phyloP scores from a whole-genome alignment of 768 basidiomycete genomes.

The Termitomyces titanicus region DNA sequence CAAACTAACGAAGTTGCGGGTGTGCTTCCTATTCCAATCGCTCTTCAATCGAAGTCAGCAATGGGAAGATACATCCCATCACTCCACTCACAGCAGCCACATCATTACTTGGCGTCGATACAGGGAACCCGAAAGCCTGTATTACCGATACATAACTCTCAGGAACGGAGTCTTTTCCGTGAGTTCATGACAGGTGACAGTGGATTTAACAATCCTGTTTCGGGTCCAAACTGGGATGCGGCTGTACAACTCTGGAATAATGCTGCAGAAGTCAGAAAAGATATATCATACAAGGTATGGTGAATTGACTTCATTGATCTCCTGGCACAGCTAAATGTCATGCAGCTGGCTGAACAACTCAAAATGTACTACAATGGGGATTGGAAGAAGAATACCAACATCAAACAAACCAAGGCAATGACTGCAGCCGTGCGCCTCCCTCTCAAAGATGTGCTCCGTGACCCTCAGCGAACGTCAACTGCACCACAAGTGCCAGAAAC shows the following conservation, averaged over 20 bases:
- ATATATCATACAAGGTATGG: slow-evolving; percentile 1
- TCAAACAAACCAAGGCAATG: slow-evolving; percentile 3
- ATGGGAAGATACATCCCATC: too few species aligned
- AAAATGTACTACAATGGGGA: slow-evolving; percentile 1
- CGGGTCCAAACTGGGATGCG: too few species aligned
- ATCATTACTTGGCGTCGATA: too few species aligned
- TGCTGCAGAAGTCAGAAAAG: neutral
- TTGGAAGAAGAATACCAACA: slow-evolving; percentile 1
- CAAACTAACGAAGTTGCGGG: too few species aligned
- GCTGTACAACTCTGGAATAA: neutral
- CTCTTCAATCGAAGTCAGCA: too few species aligned
- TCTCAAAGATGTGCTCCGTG: neutral
- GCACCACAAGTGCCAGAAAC: neutral
- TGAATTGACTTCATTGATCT: neutral
- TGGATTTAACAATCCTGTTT: too few species aligned
- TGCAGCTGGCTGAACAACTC: slow-evolving; percentile 1
- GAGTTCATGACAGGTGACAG: too few species aligned
- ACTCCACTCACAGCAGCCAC: too few species aligned
- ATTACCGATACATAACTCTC: too few species aligned
- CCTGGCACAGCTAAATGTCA: neutral
- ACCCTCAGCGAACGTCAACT: neutral
- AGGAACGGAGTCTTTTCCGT: too few species aligned
- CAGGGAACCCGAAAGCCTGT: too few species aligned
- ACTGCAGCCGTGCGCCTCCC: neutral
- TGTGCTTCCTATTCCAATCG: too few species aligned